These are phyloP conservation scores for Buddleja alternifolia DNA, from an alignment of 257 asterid species.

Conservation along the genomic window DNA sequence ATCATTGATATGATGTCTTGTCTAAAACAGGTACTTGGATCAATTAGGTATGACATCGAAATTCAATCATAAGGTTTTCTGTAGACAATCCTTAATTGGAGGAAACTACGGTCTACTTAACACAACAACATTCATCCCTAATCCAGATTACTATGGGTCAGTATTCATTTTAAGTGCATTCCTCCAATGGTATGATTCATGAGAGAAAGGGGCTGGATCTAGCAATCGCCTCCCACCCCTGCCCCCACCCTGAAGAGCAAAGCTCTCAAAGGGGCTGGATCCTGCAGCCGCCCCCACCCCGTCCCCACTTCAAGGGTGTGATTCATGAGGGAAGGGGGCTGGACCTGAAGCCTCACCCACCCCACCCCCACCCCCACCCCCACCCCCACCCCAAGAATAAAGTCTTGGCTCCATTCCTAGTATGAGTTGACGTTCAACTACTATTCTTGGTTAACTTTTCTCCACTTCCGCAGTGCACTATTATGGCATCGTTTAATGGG, in stretches of 20 bases:
- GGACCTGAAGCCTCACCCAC: too few relatives aligned
- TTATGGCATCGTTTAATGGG: slow-evolving; percentile 89
- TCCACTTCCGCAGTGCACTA: slow-evolving; percentile 52
- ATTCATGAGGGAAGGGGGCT: too few relatives aligned
- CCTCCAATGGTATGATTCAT: background rate
- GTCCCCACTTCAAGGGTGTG: too few relatives aligned
- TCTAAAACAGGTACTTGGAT: slow-evolving; percentile 75
- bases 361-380: too few relatives aligned
- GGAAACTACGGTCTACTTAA: slow-evolving; percentile 84
- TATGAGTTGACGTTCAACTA: too few relatives aligned
- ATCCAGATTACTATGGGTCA: slow-evolving; percentile 89
- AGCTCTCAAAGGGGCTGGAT: too few relatives aligned
- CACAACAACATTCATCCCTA: slow-evolving; percentile 69
- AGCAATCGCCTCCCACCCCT: too few relatives aligned
- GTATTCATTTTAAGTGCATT: background rate
- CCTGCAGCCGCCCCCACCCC: too few relatives aligned
- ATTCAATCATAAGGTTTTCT: slow-evolving; percentile 76
- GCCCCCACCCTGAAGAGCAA: too few relatives aligned
- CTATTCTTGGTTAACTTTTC: background rate
- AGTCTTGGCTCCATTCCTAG: too few relatives aligned
- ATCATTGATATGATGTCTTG: background rate
- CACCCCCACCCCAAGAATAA: too few relatives aligned
- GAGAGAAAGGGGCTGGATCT: too few relatives aligned
- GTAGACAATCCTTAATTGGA: slow-evolving; percentile 84
- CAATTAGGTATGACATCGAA: slow-evolving; percentile 86